Conservation (phyloP, 768 basidiomycete genomes). For the Sistotremastrum niveocremeum region DNA sequence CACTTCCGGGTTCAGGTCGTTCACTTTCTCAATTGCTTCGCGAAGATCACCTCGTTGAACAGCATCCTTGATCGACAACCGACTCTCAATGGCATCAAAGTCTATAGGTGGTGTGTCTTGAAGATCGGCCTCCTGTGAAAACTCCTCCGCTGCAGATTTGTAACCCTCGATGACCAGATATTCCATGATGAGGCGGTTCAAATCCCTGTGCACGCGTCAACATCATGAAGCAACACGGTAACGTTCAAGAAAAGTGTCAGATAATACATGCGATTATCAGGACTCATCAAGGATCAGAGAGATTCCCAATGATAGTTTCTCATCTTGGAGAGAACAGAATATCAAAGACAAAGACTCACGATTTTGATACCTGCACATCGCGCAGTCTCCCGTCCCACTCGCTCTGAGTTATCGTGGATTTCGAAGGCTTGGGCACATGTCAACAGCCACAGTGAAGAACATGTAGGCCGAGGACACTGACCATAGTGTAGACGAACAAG, state of each 20-base stretch:
- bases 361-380: constrained; percentile 73
- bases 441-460: constrained; percentile 1
- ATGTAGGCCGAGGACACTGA: constrained; percentile 7
- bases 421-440: constrained; percentile 27
- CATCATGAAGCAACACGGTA: constrained; percentile 12
- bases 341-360: constrained; percentile 44
- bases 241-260: constrained; percentile 38
- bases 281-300: constrained; percentile 82
- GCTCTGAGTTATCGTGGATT: constrained; percentile 51
- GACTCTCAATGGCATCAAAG: constrained; percentile 82
- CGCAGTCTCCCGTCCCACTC: constrained; percentile 81
- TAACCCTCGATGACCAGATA: constrained; percentile 97
- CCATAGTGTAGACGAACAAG: constrained; percentile 12
- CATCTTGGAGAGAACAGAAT: constrained; percentile 34
- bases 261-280: constrained; percentile 78
- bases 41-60: constrained; percentile 90
- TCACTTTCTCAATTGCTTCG: constrained; percentile 88
- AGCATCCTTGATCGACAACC: constrained; percentile 90
- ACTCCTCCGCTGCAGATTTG: constrained; percentile 90
- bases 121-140: constrained; percentile 78
- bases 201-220: constrained; percentile 44
- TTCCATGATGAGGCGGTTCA: constrained; percentile 91
- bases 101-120: constrained; percentile 49
- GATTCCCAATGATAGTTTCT: constrained; percentile 88
- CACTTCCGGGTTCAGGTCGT: constrained; percentile 96